A percentile compares a stretch with the other conserved stretches of the same genome.
Evolutionary conservation across 352 stramenopile species (phyloP).

Genomic region (Pythium folliculosum): DNA sequence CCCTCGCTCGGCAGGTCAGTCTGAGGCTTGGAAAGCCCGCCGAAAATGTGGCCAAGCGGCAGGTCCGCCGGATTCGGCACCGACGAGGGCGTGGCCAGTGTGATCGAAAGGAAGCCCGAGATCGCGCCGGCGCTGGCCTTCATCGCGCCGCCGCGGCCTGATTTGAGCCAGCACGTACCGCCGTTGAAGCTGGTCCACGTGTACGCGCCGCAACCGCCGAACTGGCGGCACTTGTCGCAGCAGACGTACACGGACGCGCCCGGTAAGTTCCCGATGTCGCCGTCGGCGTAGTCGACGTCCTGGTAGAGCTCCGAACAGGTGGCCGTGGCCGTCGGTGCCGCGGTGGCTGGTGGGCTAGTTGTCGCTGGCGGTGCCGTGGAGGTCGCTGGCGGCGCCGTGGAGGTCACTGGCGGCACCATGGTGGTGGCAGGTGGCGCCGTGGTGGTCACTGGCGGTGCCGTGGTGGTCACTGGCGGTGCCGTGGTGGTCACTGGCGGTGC

Average conservation of each 20-base stretch:
- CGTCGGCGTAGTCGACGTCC: slow-evolving; percentile 13
- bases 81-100: slow-evolving; percentile 7
- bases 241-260: slow-evolving; percentile 13
- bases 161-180: slow-evolving; percentile 66
- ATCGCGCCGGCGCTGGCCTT: slow-evolving; percentile 1
- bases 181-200: slow-evolving; percentile 53
- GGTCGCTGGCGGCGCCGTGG: neutral
- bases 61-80: slow-evolving; percentile 6
- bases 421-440: neutral
- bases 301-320: slow-evolving; percentile 5
- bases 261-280: slow-evolving; percentile 15
- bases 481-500: neutral
- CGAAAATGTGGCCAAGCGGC: slow-evolving; percentile 9
- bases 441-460: slow-evolving; percentile 11
- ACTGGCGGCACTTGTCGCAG: slow-evolving; percentile 23
- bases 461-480: neutral
- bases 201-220: slow-evolving; percentile 19
- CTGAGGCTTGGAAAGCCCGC: slow-evolving; percentile 5
- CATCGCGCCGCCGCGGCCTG: neutral
- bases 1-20: slow-evolving; percentile 44
- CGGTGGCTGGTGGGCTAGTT: neutral
- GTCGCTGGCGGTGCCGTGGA: neutral
- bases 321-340: slow-evolving; percentile 29
- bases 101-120: slow-evolving; percentile 13
- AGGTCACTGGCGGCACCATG: too few species aligned